Evolutionary conservation across 2,329 filamentous ascomycete species (phyloP).

Genomic region (Scopulariopsis brevicaulis): DNA sequence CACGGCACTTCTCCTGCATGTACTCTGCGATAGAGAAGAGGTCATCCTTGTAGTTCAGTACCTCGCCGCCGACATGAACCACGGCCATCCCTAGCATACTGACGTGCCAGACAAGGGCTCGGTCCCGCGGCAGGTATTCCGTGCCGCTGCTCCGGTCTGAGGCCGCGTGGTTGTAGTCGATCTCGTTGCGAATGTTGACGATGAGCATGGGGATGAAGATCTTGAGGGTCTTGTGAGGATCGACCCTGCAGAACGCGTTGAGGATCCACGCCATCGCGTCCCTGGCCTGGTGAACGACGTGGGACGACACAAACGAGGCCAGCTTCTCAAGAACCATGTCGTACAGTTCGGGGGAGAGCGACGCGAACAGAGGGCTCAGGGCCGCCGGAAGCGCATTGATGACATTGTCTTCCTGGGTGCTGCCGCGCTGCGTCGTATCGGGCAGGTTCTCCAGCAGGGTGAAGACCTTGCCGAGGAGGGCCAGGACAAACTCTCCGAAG

Average conservation of each 20-base stretch:
- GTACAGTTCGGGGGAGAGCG: slow-evolving; percentile 85
- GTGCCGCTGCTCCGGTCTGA: slow-evolving; percentile 89
- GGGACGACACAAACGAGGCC: slow-evolving; percentile 78
- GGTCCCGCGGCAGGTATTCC: slow-evolving; percentile 84
- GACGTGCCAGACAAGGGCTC: slow-evolving; percentile 91
- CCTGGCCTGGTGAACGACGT: slow-evolving; percentile 92
- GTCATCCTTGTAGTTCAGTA: slow-evolving; percentile 79
- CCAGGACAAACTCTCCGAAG: slow-evolving; percentile 84
- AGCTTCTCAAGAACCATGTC: slow-evolving; percentile 89
- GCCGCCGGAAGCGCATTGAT: slow-evolving; percentile 91
- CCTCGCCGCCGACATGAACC: slow-evolving; percentile 85
- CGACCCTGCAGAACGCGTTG: slow-evolving; percentile 91
- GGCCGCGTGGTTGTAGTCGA: slow-evolving; percentile 90
- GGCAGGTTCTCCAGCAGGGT: slow-evolving; percentile 91
- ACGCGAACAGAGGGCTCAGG: slow-evolving; percentile 79
- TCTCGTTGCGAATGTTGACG: slow-evolving; percentile 87
- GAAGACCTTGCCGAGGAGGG: slow-evolving; percentile 88
- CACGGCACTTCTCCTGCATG: slow-evolving; percentile 93
- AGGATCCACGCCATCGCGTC: slow-evolving; percentile 99
- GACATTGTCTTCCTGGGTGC: slow-evolving; percentile 91
- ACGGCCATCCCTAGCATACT: slow-evolving; percentile 97
- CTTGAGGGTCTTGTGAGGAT: slow-evolving; percentile 85
- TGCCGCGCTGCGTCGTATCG: slow-evolving; percentile 76
- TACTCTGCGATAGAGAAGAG: slow-evolving; percentile 85
- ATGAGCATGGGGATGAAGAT: slow-evolving; percentile 84